Conservation (phyloP, 805 yeast species). For the Candida dendrica region DNA sequence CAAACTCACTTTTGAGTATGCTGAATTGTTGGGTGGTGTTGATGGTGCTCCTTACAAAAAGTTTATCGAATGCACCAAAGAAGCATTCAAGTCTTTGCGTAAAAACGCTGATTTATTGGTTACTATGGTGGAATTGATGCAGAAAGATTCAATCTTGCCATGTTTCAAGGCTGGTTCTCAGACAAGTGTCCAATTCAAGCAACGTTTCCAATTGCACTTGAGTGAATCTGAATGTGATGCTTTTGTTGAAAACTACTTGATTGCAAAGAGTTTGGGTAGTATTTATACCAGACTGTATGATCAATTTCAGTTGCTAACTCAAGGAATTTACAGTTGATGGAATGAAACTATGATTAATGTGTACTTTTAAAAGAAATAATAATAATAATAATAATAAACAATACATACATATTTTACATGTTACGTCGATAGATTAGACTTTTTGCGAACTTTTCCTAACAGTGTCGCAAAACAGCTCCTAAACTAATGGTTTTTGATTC, state of each 20-base stretch:
- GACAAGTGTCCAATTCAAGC: conserved; percentile 71
- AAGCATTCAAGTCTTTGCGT: conserved; percentile 69
- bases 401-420: neutral
- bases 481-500: no score
- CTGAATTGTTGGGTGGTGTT: conserved; percentile 79
- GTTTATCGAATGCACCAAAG: conserved; percentile 59
- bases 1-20: conserved; percentile 83
- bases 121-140: conserved; percentile 89
- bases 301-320: conserved; percentile 90
- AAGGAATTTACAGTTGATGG: conserved; percentile 74
- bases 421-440: no score
- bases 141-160: conserved; percentile 80
- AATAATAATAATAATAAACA: no score
- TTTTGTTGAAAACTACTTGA: conserved; percentile 71
- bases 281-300: conserved; percentile 89
- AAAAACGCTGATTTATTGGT: conserved; percentile 68
- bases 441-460: no score
- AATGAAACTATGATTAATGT: neutral
- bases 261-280: conserved; percentile 79
- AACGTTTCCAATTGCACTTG: conserved; percentile 74
- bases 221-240: conserved; percentile 64
- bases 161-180: conserved; percentile 86
- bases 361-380: neutral
- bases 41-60: conserved; percentile 52
- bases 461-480: no score